Percentiles rank a stretch among this genome's conserved stretches.
Evolutionary conservation across 208 protist species (phyloP).

Genomic region (Leishmania lainsoni): DNA sequence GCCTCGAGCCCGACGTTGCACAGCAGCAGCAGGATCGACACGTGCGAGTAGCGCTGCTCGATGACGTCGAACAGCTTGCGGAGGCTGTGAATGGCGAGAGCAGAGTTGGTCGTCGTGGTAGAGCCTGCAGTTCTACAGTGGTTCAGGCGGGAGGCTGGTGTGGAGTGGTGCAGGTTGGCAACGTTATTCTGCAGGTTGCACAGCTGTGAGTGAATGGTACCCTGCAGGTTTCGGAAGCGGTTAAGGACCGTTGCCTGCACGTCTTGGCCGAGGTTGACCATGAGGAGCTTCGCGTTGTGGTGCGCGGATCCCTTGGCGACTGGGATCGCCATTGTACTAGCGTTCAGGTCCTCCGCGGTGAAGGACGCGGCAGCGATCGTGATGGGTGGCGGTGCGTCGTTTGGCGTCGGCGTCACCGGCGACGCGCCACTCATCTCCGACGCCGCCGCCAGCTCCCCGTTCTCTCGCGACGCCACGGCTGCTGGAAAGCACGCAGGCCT

Average conservation of each 20-base stretch:
- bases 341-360: neutral
- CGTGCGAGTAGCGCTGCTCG: slow-evolving; percentile 46
- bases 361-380: neutral
- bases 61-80: slow-evolving; percentile 54
- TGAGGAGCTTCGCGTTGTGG: slow-evolving; percentile 10
- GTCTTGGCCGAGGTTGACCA: slow-evolving; percentile 22
- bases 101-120: slow-evolving; percentile 30
- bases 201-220: slow-evolving; percentile 28
- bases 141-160: neutral
- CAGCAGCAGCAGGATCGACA: slow-evolving; percentile 39
- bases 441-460: neutral
- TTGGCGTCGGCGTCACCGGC: neutral
- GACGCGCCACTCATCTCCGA: neutral
- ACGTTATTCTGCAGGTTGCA: slow-evolving; percentile 40
- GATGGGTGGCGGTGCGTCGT: neutral
- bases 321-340: neutral
- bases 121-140: slow-evolving; percentile 14
- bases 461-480: neutral
- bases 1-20: slow-evolving; percentile 32
- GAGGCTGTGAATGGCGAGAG: slow-evolving; percentile 37
- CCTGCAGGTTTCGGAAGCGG: slow-evolving; percentile 31
- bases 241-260: slow-evolving; percentile 15
- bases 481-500: neutral
- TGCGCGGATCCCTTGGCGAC: slow-evolving; percentile 14
- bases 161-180: slow-evolving; percentile 28